Evolutionary conservation across 2,329 filamentous ascomycete species (phyloP).

Genomic region (Xylaria sp.): DNA sequence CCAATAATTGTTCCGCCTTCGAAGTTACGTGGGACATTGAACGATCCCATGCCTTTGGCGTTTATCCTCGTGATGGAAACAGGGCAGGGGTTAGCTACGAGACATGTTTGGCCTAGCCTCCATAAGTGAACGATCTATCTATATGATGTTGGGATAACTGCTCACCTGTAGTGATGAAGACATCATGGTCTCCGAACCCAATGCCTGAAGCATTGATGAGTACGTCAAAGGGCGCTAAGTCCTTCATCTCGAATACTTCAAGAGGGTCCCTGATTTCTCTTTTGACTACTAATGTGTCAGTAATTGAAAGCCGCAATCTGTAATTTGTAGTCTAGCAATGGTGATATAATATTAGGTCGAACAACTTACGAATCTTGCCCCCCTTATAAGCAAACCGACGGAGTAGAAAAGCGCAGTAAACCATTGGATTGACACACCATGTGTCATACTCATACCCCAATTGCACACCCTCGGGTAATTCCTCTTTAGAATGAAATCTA

Average conservation of each 20-base stretch:
- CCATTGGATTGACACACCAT: constrained; percentile 65
- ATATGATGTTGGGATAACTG: constrained; percentile 3
- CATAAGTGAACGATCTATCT: constrained; percentile 40
- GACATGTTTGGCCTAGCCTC: constrained; percentile 56
- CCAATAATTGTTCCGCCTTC: constrained; percentile 73
- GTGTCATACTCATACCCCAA: constrained; percentile 64
- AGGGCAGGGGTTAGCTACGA: constrained; percentile 53
- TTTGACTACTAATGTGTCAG: constrained; percentile 39
- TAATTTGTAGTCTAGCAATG: neutral
- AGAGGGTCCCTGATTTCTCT: constrained; percentile 52
- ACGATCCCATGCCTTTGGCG: constrained; percentile 71
- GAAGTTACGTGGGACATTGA: constrained; percentile 70
- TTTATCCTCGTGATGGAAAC: constrained; percentile 68
- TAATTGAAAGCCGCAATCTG: constrained; percentile 34
- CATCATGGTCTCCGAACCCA: constrained; percentile 56
- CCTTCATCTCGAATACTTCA: constrained; percentile 54
- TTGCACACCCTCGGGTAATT: constrained; percentile 57
- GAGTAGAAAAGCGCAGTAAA: constrained; percentile 63
- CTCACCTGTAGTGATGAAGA: constrained; percentile 58
- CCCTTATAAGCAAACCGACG: constrained; percentile 55
- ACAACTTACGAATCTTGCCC: constrained; percentile 45
- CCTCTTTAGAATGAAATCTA: constrained; percentile 49
- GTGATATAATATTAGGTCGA: neutral
- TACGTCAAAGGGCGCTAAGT: constrained; percentile 46
- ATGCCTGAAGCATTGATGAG: constrained; percentile 61